A percentile compares a stretch with the other conserved stretches of the same genome.
These are phyloP conservation scores for Talaromyces adpressus DNA, from an alignment of 495 filamentous ascomycete genomes.

Conservation along the genomic window DNA sequence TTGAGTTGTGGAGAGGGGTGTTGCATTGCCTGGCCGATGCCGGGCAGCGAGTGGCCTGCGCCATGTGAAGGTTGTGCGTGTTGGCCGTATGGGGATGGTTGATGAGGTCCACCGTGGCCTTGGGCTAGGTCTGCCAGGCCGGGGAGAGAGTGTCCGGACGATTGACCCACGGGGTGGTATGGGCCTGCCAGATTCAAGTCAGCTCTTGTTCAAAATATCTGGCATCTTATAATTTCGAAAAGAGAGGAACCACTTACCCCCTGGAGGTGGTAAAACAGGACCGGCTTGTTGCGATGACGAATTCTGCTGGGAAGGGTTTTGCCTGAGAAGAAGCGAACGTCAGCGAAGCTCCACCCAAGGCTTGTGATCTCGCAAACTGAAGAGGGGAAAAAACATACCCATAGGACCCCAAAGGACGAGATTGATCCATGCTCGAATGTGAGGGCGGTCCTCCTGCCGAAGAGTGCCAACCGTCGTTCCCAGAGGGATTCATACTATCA, in stretches of 20 bases:
- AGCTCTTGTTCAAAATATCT: constrained; percentile 10
- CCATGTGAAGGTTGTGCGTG: constrained; percentile 36
- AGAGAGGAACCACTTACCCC: constrained; percentile 29
- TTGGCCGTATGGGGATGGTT: constrained; percentile 40
- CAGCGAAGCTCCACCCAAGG: background rate
- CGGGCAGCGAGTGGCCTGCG: constrained; percentile 43
- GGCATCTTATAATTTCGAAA: background rate
- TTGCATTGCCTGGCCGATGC: constrained; percentile 44
- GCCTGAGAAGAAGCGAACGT: constrained; percentile 20
- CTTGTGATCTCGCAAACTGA: background rate
- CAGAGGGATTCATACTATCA: constrained; percentile 33
- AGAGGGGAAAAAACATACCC: constrained; percentile 21
- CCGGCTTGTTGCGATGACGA: constrained; percentile 41
- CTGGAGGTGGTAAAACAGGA: constrained; percentile 41
- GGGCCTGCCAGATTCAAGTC: constrained; percentile 26
- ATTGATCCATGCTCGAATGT: constrained; percentile 39
- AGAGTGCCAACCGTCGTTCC: constrained; percentile 43
- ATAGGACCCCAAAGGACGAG: constrained; percentile 39
- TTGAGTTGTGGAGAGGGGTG: constrained; percentile 47
- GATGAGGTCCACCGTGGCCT: constrained; percentile 40
- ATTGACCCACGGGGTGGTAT: constrained; percentile 34
- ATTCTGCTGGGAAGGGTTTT: constrained; percentile 41
- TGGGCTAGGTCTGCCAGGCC: constrained; percentile 46
- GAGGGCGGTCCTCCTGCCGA: constrained; percentile 35
- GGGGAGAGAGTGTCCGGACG: constrained; percentile 44